Base-by-base conservation (phyloP, 495 filamentous ascomycete genomes). In the Massariosphaeria phaeospora region DNA sequence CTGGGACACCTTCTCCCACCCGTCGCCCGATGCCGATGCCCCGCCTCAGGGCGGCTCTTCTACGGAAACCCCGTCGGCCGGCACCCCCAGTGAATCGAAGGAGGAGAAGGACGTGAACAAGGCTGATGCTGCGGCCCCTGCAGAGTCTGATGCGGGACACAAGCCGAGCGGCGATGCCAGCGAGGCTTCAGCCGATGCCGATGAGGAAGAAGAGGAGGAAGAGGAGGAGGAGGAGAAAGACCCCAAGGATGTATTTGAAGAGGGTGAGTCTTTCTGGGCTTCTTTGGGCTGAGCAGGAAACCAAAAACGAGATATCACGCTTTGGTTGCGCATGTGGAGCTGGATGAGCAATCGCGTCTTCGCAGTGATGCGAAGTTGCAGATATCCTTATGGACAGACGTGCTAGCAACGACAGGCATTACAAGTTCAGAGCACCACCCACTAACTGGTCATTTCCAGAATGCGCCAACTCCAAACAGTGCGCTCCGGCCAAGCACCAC, bases 191-290 rank as follows among this genome's bases (percentile, higher is more conserved):
- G 40, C 18, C 23, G 9, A 44, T 25, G 75, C 74, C 30, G 73
- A 71, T 29, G 74, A 66, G 36, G 75, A 71, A 46, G 87, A 88
- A 47, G 88, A 91, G 46, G 89, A 93, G 53, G 88, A 93, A 12
- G 90, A 94, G 54, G 90, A 94, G 61, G 88, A 95, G 57, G 91
- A 97, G 77, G 78, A 83, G 42, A 82, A 82, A 61, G 93, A 98
- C 68, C 79, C 81, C 55, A 94, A 94, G 79, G 88, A 89, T 56
- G 82, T 83, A 74, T 71, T 98, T 50, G 85, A 93, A 67, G 89
- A 91, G 77, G 90, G 93, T 96, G 74, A 73, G 86, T 86, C 24
- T 18, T 46, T 33, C 45, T 63, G 58, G 43, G 29, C 13, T 33
- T 48, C 20, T 41, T n/a, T 51, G n/a, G 9, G n/a, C n/a, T n/a